A percentile compares a stretch with the other conserved stretches of the same genome.
These are phyloP conservation scores for Chaetomium cochliodes DNA, from an alignment of 495 filamentous ascomycete species.

Conservation along the genomic window DNA sequence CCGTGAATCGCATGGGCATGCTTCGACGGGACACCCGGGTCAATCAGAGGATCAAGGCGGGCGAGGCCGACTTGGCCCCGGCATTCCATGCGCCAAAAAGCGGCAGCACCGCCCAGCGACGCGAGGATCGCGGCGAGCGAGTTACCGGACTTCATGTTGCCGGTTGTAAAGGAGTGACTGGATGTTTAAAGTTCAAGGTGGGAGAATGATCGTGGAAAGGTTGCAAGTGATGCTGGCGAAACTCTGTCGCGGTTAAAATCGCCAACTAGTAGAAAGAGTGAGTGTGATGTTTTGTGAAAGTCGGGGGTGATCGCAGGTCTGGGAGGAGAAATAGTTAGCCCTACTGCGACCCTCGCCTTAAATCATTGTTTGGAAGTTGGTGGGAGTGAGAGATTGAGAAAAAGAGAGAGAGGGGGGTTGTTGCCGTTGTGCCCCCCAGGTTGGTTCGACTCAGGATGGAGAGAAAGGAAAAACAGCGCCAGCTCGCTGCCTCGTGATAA, in stretches of 20 bases:
- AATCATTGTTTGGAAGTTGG: constrained; percentile 4
- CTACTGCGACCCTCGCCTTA: not conserved
- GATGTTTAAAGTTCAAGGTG: constrained; percentile 10
- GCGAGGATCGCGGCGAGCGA: constrained; percentile 31
- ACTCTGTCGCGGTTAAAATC: not conserved
- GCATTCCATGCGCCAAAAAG: constrained; percentile 90
- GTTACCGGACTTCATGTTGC: constrained; percentile 35
- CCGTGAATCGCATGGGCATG: constrained; percentile 78
- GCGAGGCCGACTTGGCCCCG: constrained; percentile 62
- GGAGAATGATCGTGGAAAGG: not conserved
- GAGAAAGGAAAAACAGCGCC: not conserved
- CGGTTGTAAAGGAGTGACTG: constrained; percentile 22
- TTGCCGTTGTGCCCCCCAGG: not conserved
- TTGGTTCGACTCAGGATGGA: not conserved
- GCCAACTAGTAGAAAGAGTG: constrained; percentile 12
- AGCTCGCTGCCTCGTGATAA: not conserved
- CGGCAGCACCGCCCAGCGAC: constrained; percentile 46
- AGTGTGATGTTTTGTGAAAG: not conserved
- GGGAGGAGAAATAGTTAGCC: not conserved
- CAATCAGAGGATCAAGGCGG: constrained; percentile 70
- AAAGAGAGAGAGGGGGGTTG: not conserved
- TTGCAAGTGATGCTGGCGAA: not conserved
- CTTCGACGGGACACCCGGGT: constrained; percentile 53
- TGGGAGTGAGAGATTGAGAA: not conserved
- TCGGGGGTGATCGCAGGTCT: constrained; percentile 1